These are phyloP conservation scores for Yamadazyma aaseri DNA, from an alignment of 1,139 yeast genomes.

Conservation along the genomic window DNA sequence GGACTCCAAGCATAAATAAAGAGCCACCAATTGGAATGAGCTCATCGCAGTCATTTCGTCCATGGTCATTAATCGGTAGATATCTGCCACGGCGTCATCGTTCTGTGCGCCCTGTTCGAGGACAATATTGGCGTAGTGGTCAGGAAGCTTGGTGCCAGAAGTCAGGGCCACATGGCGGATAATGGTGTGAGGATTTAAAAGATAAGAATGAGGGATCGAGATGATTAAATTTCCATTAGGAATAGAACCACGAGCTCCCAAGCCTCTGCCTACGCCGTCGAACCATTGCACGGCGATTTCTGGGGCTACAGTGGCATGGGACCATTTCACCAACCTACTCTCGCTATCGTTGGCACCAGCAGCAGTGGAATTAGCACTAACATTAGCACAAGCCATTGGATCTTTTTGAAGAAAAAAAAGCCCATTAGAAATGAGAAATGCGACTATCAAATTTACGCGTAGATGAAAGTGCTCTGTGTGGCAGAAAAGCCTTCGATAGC, in stretches of 20 bases:
- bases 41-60: conserved; percentile 33
- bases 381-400: too few species aligned
- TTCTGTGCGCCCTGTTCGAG: conserved; percentile 16
- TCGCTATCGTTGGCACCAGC: too few species aligned
- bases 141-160: conserved; percentile 17
- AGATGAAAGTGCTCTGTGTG: conserved; percentile 81
- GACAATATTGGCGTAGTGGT: conserved; percentile 21
- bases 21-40: conserved; percentile 48
- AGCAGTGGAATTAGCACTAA: too few species aligned
- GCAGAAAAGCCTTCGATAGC: conserved; percentile 98
- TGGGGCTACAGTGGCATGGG: too few species aligned
- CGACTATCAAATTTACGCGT: neutral
- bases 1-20: conserved; percentile 50
- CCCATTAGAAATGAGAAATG: too few species aligned
- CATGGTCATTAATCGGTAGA: conserved; percentile 32
- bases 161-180: conserved; percentile 34
- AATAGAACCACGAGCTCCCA: conserved; percentile 41
- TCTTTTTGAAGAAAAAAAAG: too few species aligned
- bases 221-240: conserved; percentile 44
- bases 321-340: too few species aligned
- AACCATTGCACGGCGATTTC: neutral
- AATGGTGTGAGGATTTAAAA: conserved; percentile 62
- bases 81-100: conserved; percentile 21
- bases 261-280: conserved; percentile 59
- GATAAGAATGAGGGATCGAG: conserved; percentile 55